Evolutionary conservation across 495 filamentous ascomycete genomes (phyloP).

Genomic region (Jackrogersella multiformis): DNA sequence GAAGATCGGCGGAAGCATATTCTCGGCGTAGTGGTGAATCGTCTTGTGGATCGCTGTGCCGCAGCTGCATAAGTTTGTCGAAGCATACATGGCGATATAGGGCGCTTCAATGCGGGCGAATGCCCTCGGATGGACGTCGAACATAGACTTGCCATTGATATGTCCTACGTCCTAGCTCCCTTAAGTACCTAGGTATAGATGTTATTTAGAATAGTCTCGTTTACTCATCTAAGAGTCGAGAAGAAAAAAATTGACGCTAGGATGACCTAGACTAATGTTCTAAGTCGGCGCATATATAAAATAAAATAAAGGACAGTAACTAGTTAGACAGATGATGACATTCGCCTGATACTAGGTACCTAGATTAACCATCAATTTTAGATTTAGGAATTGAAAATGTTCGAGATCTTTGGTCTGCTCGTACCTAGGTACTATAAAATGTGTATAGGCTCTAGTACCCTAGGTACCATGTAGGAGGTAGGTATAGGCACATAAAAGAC

Average conservation of each 20-base stretch:
- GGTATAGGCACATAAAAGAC: no score
- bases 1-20: conserved; percentile 41
- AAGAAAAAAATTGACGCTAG: conserved; percentile 11
- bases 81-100: conserved; percentile 33
- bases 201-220: conserved; percentile 23
- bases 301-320: background rate
- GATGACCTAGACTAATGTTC: no score
- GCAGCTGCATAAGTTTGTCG: conserved; percentile 22
- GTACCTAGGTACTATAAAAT: background rate
- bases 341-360: conserved; percentile 5
- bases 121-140: conserved; percentile 26
- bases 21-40: conserved; percentile 20
- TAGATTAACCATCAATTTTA: conserved; percentile 7
- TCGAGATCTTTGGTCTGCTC: conserved; percentile 8
- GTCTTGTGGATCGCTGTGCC: conserved; percentile 30
- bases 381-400: conserved; percentile 9
- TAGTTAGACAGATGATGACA: conserved; percentile 7
- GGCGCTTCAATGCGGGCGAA: background rate
- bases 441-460: no score
- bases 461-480: no score
- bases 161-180: conserved; percentile 4
- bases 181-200: no score
- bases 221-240: conserved; percentile 11
- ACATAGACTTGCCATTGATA: conserved; percentile 36
- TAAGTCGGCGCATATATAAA: conserved; percentile 19